Percentiles rank a stretch among this genome's conserved stretches.
These are phyloP conservation scores for Magnolia kwangsiensis DNA, from an alignment of 164 flowering plant genomes.

Conservation along the genomic window DNA sequence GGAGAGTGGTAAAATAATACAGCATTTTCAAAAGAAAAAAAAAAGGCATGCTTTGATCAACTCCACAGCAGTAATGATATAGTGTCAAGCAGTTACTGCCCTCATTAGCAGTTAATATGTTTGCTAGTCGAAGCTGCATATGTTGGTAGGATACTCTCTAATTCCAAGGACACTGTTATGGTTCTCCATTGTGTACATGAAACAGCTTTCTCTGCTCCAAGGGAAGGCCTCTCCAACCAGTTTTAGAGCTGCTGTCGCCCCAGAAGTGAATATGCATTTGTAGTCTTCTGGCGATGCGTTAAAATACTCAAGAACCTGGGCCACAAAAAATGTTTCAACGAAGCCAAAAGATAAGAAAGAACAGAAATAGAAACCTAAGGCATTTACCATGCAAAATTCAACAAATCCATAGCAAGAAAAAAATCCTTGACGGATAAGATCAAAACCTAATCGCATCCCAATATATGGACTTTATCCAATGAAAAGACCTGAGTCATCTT, in stretches of 20 bases:
- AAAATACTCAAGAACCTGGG: constrained; percentile 71
- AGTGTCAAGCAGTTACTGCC: background rate
- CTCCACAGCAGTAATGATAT: background rate
- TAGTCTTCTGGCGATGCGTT: constrained; percentile 85
- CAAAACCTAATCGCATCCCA: too few species aligned
- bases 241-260: constrained; percentile 90
- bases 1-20: too few species aligned
- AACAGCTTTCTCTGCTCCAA: constrained; percentile 72
- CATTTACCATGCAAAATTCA: background rate
- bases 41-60: too few species aligned
- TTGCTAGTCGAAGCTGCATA: background rate
- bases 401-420: background rate
- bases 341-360: background rate
- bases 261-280: constrained; percentile 91
- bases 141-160: constrained; percentile 75
- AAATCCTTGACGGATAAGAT: too few species aligned
- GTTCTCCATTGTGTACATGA: constrained; percentile 89
- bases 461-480: too few species aligned
- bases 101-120: background rate
- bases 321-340: constrained; percentile 5
- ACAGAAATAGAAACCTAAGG: background rate
- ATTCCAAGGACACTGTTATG: constrained; percentile 98
- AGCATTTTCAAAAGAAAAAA: too few species aligned
- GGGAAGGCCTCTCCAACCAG: constrained; percentile 94
- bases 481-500: too few species aligned